Evolutionary conservation across 2,329 filamentous ascomycete genomes (phyloP), one percentile per base, ranked within the genome.

Genomic region (Ophiosphaerella herpotricha): DNA sequence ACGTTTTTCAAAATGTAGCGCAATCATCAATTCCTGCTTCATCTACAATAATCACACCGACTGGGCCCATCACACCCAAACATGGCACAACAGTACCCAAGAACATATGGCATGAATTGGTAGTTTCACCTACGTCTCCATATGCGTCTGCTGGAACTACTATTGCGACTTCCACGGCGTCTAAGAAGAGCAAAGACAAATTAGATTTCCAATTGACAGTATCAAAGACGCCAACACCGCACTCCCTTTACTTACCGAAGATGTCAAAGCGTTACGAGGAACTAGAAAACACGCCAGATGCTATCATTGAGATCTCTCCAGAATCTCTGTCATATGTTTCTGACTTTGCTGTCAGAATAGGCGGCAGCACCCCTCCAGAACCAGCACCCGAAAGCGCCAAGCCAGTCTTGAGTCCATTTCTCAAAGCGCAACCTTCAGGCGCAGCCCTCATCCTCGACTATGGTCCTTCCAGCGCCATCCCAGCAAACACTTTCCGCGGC

Each of bases 381-480:
- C 58, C 24, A 46, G 60, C 40, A 46, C 64, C 46, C 39, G 35
- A 53, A 58, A 5, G 32, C 32, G 16, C 14, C 54, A 58, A 34
- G 58, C 33, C 42, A 14, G 45, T 46, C 18, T 37, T 57, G 32
- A 47, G 55, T 1, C 23, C 50, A 2, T 64, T 79, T 5, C 76
- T 80, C 0, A 92, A 90, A 67, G 60, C 78, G 0, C 70, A 68
- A 1, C 85, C 92, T 1, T 87, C 86, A 0, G 94, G 94, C 42
- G 94, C 92, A 7, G 94, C 93, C 1, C 80, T 99, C n/a, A 90
- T 99, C 61, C 85, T 99, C 39, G 94, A 99, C 77, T 99, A 99
- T 75, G 94, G 94, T 14, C 89, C 93, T 4, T 74, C 85, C 3
- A 80, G 85, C 50, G 89, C 83, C 0, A 86, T 99, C 41, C 94